Conservation (phyloP, 225 moss, liverwort and hornwort genomes). For the Neckera pumila region DNA sequence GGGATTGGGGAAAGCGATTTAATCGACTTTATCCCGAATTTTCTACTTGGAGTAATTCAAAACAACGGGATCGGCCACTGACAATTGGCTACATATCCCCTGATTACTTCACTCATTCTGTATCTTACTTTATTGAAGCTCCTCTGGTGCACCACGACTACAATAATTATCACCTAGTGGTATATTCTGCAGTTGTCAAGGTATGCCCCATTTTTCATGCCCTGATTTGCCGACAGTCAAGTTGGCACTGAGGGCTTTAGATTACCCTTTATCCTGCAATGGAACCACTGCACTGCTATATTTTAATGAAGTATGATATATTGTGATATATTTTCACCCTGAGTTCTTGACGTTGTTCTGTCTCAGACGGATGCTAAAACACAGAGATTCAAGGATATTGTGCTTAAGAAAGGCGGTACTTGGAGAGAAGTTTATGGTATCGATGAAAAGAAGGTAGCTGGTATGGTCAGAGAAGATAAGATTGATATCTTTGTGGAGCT, state of each 20-base stretch:
- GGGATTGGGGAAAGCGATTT: constrained; percentile 96
- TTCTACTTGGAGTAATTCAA: constrained; percentile 65
- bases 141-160: constrained; percentile 94
- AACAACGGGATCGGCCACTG: constrained; percentile 72
- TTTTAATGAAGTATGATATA: neutral
- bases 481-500: constrained; percentile 94
- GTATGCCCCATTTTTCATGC: constrained; percentile 18
- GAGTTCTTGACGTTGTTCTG: neutral
- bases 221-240: neutral
- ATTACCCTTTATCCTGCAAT: neutral
- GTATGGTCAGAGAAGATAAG: constrained; percentile 77
- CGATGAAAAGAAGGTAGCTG: constrained; percentile 93
- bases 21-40: constrained; percentile 76
- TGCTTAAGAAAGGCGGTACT: constrained; percentile 78
- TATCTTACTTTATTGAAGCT: constrained; percentile 97
- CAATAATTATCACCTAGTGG: constrained; percentile 65
- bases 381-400: constrained; percentile 84
- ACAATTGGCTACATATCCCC: constrained; percentile 95
- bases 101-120: constrained; percentile 98
- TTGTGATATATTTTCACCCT: neutral
- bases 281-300: neutral
- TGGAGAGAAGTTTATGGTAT: constrained; percentile 96
- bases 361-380: constrained; percentile 91
- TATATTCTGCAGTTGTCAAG: constrained; percentile 97
- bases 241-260: neutral